Conservation (phyloP, 805 yeast species). For the Suhomyces xylopsoci region DNA sequence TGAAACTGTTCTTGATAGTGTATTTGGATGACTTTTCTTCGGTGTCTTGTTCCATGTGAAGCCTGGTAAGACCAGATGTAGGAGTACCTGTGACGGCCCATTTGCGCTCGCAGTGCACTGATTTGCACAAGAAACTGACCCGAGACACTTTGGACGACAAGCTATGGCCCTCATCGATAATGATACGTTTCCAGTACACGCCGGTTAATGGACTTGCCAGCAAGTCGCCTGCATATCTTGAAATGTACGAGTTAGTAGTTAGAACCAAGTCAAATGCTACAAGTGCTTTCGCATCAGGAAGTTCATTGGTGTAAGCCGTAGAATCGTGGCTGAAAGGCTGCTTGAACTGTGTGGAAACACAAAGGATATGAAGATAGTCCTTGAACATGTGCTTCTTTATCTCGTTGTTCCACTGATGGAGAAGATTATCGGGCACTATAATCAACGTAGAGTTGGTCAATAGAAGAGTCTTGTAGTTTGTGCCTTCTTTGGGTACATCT, state of each 20-base stretch:
- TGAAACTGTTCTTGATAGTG: constrained; percentile 48
- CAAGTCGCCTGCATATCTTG: constrained; percentile 33
- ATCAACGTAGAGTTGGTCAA: constrained; percentile 55
- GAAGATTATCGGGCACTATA: constrained; percentile 63
- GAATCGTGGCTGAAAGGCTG: constrained; percentile 10
- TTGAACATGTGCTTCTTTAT: constrained; percentile 50
- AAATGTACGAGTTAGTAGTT: constrained; percentile 46
- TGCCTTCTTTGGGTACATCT: constrained; percentile 14
- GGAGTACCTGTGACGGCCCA: constrained; percentile 82
- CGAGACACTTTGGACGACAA: constrained; percentile 52
- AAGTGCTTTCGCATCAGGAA: constrained; percentile 30
- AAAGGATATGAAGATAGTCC: constrained; percentile 33
- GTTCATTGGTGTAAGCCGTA: constrained; percentile 15
- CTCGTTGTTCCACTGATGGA: constrained; percentile 64
- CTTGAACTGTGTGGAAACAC: constrained; percentile 31
- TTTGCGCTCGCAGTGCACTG: constrained; percentile 53
- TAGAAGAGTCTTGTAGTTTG: constrained; percentile 27
- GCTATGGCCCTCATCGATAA: constrained; percentile 76
- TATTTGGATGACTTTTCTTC: constrained; percentile 27
- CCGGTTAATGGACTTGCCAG: constrained; percentile 34
- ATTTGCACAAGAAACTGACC: constrained; percentile 47
- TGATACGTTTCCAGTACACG: constrained; percentile 64
- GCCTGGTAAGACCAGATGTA: constrained; percentile 62
- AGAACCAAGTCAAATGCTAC: constrained; percentile 52
- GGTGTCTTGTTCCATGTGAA: constrained; percentile 38